These are phyloP conservation scores for Aspergillus uvarum DNA, from an alignment of 2,329 filamentous ascomycete species.

Conservation along the genomic window DNA sequence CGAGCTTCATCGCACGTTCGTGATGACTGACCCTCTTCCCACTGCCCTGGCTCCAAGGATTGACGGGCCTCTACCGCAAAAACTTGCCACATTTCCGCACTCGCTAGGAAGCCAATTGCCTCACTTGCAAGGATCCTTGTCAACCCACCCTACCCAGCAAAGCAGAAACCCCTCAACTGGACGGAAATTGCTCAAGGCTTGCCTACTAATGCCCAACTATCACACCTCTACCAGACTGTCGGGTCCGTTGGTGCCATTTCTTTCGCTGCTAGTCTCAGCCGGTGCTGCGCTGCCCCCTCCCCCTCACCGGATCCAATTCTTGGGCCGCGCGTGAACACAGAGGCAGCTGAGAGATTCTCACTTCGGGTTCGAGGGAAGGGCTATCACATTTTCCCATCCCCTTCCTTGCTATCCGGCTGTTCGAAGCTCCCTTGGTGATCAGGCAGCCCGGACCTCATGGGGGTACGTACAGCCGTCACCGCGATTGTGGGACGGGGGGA, in stretches of 20 bases:
- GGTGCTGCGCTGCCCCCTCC: slow-evolving; percentile 6
- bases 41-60: not conserved
- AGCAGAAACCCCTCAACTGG: slow-evolving; percentile 14
- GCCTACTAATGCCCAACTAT: slow-evolving; percentile 27
- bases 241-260: slow-evolving; percentile 23
- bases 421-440: not conserved
- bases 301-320: slow-evolving; percentile 12
- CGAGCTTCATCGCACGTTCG: not conserved
- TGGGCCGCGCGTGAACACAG: not conserved
- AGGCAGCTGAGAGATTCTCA: slow-evolving; percentile 1
- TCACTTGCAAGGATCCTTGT: not conserved
- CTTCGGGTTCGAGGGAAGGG: not conserved
- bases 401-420: not conserved
- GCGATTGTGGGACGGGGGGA: not conserved
- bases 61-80: not conserved
- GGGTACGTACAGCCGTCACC: too few species aligned
- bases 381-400: not conserved
- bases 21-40: not conserved
- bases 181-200: slow-evolving; percentile 18
- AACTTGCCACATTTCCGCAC: not conserved
- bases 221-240: slow-evolving; percentile 29
- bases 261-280: slow-evolving; percentile 15
- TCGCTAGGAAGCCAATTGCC: not conserved
- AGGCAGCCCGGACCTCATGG: not conserved
- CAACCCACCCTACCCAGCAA: slow-evolving; percentile 4